Base-by-base conservation (phyloP, 768 basidiomycete genomes). In the Auriscalpium orientale region DNA sequence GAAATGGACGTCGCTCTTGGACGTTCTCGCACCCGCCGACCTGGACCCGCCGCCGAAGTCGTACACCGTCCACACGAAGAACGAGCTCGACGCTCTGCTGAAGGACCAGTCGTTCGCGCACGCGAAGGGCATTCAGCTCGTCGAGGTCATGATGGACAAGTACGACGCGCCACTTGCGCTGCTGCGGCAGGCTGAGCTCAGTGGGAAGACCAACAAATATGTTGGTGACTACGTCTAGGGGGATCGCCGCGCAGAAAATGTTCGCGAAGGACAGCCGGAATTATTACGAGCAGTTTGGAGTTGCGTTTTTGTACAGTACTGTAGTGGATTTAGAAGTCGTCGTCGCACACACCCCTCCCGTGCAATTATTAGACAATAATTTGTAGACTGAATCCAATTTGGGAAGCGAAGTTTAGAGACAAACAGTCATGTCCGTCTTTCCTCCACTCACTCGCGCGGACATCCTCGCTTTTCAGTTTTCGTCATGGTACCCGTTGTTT, bases 401-500 rank as follows among this genome's bases (percentile, higher is more conserved):
- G 4, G 28, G 28, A 28, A 5, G 28, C 4, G 28, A 4, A 5
- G 28, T 4, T 28, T 28, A 7, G 4, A 28, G 4, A 5, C 28
- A 28, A 28, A 28, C 28, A 28, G 28, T 5, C 28, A 28, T 28
- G 28, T 28, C 28, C 5, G 28, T 77, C 45, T 89, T 88, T 66
- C 89, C 88, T 16, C 40, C 63, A 2, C 70, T 78, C 35, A 76
- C 78, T 2, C 67, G 71, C 15, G 66, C 73, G 5, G 80, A 84
- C 64, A 74, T 91, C 54, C 74, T 87, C 12, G 73, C 80, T 4
- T 93, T 89, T 66, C 90, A 91, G 55, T 89, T 90, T 63, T 92
- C 91, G 1, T 80, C 81, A 2, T 95, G 93, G 93, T 91, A 91
- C 64, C 82, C 90, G 6, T 66, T 62, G 8, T 93, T 90, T 67